These are phyloP conservation scores for Mentha longifolia DNA, from an alignment of 257 asterid genomes.

Conservation along the genomic window DNA sequence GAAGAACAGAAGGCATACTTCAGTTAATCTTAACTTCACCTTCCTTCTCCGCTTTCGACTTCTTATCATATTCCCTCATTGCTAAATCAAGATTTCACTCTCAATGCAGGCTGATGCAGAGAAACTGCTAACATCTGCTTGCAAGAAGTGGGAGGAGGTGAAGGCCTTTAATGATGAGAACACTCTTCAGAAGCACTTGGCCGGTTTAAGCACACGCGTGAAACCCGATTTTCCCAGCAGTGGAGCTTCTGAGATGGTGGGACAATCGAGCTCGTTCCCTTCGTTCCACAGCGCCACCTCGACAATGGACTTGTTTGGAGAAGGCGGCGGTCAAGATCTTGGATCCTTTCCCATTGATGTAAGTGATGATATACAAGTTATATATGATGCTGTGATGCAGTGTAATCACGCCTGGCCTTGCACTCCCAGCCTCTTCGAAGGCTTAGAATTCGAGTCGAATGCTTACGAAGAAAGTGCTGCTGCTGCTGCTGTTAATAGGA, in stretches of 20 bases:
- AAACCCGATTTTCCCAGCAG: not conserved
- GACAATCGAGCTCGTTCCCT: slow-evolving; percentile 16
- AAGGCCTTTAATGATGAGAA: slow-evolving; percentile 33
- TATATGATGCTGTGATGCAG: not conserved
- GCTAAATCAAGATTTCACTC: slow-evolving; percentile 1
- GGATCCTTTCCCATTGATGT: not conserved
- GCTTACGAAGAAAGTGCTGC: no score
- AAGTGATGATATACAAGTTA: not conserved
- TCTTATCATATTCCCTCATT: not conserved
- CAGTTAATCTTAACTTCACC: not conserved
- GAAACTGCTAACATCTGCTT: slow-evolving; percentile 45
- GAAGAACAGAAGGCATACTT: slow-evolving; percentile 50
- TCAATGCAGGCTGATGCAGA: slow-evolving; percentile 45
- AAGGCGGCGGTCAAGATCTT: not conserved
- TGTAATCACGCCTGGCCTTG: not conserved
- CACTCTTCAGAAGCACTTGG: slow-evolving; percentile 28
- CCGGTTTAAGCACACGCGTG: not conserved
- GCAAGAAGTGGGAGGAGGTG: slow-evolving; percentile 36
- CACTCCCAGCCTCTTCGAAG: not conserved
- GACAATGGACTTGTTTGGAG: not conserved
- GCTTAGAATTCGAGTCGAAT: not conserved
- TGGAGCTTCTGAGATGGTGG: slow-evolving; percentile 15
- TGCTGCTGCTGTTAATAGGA: not conserved
- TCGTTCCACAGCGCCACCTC: slow-evolving; percentile 20
- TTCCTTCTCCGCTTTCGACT: not conserved